Base-by-base conservation (phyloP, 164 flowering plant species). In the Piper betle region DNA sequence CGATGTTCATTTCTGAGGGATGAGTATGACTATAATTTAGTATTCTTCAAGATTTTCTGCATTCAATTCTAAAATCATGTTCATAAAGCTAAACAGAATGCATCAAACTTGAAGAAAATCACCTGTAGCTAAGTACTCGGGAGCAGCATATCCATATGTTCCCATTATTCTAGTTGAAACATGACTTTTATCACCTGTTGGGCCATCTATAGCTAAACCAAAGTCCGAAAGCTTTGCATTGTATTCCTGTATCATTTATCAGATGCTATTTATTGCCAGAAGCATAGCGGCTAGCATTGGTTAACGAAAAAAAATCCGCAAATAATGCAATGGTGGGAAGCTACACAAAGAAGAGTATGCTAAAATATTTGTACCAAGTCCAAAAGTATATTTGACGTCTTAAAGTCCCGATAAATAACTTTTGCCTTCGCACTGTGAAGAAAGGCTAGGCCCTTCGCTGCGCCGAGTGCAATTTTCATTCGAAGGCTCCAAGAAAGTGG, bases 91-190 rank as follows among this genome's bases (percentile, higher is more conserved):
- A 46, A 6, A 6, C 15, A 12, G 3, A 46, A 46, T 10, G 50
- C 12, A 46, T 6, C 46, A 8, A 5, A 54, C 19, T 16, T 18
- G 38, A 53, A 42, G 6, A 62, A 39, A 39, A 60, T 80, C 11
- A 91, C 96, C 95, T 59, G 95, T 87, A 16, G 87, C 89, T 18
- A 85, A 77, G 67, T 88, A 92, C 66, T 92, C 98, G 0, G 98
- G 98, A 59, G 98, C 95, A 39, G 95, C 95, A 74, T 92, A 88
- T 57, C 95, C 96, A 39, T 83, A 79, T 15, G 98, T 92, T 53
- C 92, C 94, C 84, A 91, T 84, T 57, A 83, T 80, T 59, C 92
- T 74, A 16, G 97, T 86, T 20, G 94, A 86, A 59, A 88, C 96
- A 66, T 88, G 88, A 61, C 86, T 86, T 70, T 84, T 81, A 65